Conservation (phyloP, 306 rosid species). For the Sindora glabra region DNA sequence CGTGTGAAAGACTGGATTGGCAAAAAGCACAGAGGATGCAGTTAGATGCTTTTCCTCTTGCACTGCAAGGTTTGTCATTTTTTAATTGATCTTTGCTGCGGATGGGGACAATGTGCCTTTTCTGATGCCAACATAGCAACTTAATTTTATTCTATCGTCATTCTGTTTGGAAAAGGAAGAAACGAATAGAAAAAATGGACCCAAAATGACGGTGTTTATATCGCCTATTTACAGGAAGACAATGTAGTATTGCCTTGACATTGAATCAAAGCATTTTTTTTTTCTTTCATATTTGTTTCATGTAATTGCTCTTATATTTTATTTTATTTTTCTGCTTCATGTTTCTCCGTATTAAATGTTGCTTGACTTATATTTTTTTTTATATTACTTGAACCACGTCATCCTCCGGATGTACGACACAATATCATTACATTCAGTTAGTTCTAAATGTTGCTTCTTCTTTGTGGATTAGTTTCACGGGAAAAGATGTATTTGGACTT, state of each 20-base stretch:
- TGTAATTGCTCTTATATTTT: too few species aligned
- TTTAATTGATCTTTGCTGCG: not conserved
- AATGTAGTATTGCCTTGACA: too few species aligned
- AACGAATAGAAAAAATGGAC: not conserved
- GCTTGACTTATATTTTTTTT: too few species aligned
- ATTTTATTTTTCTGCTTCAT: too few species aligned
- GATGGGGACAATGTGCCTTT: too few species aligned
- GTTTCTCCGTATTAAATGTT: too few species aligned
- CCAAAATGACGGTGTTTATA: not conserved
- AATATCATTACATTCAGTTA: too few species aligned
- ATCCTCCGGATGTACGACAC: too few species aligned
- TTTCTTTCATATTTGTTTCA: too few species aligned
- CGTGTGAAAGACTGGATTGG: conserved; percentile 75
- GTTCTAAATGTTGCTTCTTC: not conserved
- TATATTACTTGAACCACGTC: too few species aligned
- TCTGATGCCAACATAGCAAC: not conserved
- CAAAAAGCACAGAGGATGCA: conserved; percentile 53
- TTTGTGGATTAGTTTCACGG: conserved; percentile 23
- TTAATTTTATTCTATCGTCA: not conserved
- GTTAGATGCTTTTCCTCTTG: conserved; percentile 64
- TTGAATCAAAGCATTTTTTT: too few species aligned
- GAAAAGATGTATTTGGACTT: conserved; percentile 87
- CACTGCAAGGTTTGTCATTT: conserved; percentile 34
- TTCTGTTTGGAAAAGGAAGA: not conserved
- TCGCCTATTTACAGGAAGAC: too few species aligned